Base-by-base conservation (phyloP, 345 rosid species). In the Eucalyptus virginea region DNA sequence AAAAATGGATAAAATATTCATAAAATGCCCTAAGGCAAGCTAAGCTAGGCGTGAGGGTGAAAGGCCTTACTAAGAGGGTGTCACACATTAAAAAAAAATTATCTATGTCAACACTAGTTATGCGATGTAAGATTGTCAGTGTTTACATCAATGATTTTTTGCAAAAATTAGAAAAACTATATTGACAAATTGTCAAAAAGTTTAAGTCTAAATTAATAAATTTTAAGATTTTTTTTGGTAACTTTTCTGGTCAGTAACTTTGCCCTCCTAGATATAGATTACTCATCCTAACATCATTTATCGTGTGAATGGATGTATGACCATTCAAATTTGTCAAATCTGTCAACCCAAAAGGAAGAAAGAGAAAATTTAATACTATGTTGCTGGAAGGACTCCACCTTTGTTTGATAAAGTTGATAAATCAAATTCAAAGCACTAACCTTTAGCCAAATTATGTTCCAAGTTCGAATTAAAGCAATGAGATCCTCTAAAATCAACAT, bases 91-190 rank as follows among this genome's bases (percentile, higher is more conserved):
- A 56, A 56, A 54, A 54, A 60, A 28, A 5, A 28, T 60, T 26
- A 11, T 28, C 3, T 7, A 30, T 15, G 9, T 62, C 5, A 62
- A 0, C 14, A 30, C 1, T 2, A 1, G 14, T 65, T 4, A 32
- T 1, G 19, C 5, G 5, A 30, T 4, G 1, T 30, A 30, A 4
- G 37, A 65, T 7, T 14, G 10, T 28, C 2, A 8, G 3, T 32
- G 18, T 30, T 14, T 16, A 65, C 37, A 14, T 14, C 0, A 30
- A 1, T 13, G 3, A 30, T 65, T 65, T 65, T 8, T 2, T 7
- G 1, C 5, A 14, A 62, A 30, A 62, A 13, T 30, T 65, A 26
- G 3, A 14, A 30, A 4, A 30, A 65, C 8, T 30, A 30, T 12
- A 60, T 60, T 60, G 4, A 13, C 16, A 60, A 60, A 60, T 60